A percentile compares a stretch with the other conserved stretches of the same genome.
Evolutionary conservation across 2,329 filamentous ascomycete species (phyloP).

Genomic region (Fusarium lyarnte): DNA sequence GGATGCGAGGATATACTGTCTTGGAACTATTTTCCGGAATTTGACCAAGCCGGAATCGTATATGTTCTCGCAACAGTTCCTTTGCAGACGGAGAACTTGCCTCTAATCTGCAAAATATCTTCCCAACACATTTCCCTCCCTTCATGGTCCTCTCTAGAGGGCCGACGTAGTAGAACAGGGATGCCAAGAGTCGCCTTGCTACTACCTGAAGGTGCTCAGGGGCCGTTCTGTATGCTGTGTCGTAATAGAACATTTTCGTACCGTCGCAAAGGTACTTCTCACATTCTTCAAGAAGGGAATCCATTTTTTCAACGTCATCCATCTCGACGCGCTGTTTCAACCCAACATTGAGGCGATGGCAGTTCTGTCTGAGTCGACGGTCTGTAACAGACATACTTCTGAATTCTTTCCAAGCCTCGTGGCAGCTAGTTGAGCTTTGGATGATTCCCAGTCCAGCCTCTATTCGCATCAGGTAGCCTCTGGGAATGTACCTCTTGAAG

Average conservation of each 20-base stretch:
- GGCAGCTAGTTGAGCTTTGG: neutral
- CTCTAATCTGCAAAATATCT: neutral
- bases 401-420: constrained; percentile 10
- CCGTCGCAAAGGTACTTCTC: neutral
- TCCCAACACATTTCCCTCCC: fast-evolving
- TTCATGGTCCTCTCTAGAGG: neutral
- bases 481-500: neutral
- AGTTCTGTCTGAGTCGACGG: neutral
- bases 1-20: neutral
- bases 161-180: constrained; percentile 15
- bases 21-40: neutral
- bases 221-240: neutral
- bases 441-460: neutral
- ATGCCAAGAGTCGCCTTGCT: constrained; percentile 2
- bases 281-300: neutral
- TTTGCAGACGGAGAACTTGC: neutral
- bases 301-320: constrained; percentile 2
- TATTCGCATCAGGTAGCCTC: neutral
- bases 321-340: neutral
- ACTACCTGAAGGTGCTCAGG: neutral
- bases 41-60: neutral
- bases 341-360: constrained; percentile 12
- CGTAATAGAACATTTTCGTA: neutral
- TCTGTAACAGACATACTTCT: neutral
- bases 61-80: neutral